Conservation (phyloP, 2,329 filamentous ascomycete species). For the Ascochyta pisi region DNA sequence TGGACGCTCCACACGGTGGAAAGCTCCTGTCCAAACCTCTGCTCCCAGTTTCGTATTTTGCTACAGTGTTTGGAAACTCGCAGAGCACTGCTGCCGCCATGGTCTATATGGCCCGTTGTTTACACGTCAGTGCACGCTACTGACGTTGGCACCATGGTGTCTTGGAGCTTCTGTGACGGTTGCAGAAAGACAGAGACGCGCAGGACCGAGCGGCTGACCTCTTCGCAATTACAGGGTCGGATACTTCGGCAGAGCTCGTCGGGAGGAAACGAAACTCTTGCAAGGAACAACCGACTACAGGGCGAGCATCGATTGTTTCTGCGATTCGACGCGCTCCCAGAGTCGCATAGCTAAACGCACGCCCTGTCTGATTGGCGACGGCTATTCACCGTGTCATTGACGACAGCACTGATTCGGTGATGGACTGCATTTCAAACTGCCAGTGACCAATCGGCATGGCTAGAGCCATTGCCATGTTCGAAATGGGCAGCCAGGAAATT, state of each 20-base stretch:
- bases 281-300: conserved; percentile 1
- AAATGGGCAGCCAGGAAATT: conserved; percentile 5
- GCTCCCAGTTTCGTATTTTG: conserved; percentile 2
- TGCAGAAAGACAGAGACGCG: not conserved
- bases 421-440: not conserved
- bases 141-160: not conserved
- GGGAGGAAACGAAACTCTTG: not conserved
- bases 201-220: not conserved
- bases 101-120: not conserved
- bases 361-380: conserved; percentile 8
- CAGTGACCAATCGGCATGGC: conserved; percentile 10
- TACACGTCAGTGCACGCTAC: conserved; percentile 1
- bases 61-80: not conserved
- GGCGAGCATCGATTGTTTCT: conserved; percentile 2
- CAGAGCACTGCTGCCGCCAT: not conserved
- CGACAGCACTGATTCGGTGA: conserved; percentile 5
- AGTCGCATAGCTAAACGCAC: not conserved
- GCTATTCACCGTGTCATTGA: conserved; percentile 6
- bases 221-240: not conserved
- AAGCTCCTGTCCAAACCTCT: not conserved
- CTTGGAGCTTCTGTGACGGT: conserved; percentile 3
- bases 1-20: conserved; percentile 2
- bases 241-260: not conserved
- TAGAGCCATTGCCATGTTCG: conserved; percentile 1
- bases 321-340: conserved; percentile 1